Conservation (phyloP, 129 eudicot genomes). For the Flaveria sonorensis region DNA sequence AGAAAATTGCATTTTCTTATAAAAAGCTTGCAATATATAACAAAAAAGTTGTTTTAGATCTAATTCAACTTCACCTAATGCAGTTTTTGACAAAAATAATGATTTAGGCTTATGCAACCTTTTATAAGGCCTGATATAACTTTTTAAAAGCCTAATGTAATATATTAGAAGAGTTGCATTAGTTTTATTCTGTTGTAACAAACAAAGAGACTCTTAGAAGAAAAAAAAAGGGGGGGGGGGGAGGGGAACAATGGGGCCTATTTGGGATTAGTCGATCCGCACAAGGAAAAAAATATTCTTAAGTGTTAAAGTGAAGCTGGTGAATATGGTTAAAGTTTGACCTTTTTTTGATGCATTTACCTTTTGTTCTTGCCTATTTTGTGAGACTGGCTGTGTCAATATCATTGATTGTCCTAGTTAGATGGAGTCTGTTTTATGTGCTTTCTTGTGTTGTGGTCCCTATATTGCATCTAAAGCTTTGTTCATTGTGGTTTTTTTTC, state of each 20-base stretch:
- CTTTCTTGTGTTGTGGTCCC: constrained; percentile 22
- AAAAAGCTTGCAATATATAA: no score
- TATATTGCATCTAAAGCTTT: background rate
- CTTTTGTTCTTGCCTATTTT: background rate
- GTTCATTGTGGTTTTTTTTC: constrained; percentile 24
- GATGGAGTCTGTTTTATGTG: background rate
- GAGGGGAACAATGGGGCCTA: no score
- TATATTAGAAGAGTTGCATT: no score
- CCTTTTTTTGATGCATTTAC: background rate
- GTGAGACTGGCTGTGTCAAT: background rate
- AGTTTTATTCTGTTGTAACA: background rate
- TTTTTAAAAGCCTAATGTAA: no score
- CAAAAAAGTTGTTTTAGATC: no score
- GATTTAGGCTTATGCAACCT: no score
- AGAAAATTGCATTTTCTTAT: no score
- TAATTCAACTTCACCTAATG: no score
- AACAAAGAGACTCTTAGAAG: constrained; percentile 3
- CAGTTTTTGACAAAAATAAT: no score
- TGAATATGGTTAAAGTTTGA: background rate
- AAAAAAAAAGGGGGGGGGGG: no score
- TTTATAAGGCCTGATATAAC: no score
- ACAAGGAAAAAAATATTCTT: constrained; percentile 14
- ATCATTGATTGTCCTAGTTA: constrained; percentile 2
- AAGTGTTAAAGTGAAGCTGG: constrained; percentile 15
- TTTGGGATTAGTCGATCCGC: constrained; percentile 13